These are phyloP conservation scores for Juglanconis oblonga DNA, from an alignment of 2,329 filamentous ascomycete genomes.

Conservation along the genomic window DNA sequence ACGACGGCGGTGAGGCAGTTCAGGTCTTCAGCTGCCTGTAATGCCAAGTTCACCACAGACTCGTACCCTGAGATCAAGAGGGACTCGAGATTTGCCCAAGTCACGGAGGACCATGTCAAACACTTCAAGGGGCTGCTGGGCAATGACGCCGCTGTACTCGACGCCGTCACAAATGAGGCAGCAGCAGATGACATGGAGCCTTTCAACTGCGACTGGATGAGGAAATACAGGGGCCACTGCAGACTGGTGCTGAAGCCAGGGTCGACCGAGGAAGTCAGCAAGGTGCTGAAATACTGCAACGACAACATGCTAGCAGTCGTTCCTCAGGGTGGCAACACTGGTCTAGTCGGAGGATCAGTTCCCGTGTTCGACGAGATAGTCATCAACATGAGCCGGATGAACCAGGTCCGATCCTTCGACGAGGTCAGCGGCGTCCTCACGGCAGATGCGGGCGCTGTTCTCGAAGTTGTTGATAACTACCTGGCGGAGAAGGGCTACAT, in stretches of 20 bases:
- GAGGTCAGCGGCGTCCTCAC: conserved; percentile 88
- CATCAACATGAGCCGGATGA: conserved; percentile 87
- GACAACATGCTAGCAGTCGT: conserved; percentile 88
- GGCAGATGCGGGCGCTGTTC: conserved; percentile 84
- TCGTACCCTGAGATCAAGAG: conserved; percentile 82
- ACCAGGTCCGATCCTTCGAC: conserved; percentile 86
- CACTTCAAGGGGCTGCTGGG: conserved; percentile 82
- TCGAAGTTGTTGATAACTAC: conserved; percentile 85
- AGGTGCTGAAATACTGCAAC: conserved; percentile 92
- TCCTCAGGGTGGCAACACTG: conserved; percentile 95
- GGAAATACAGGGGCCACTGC: conserved; percentile 91
- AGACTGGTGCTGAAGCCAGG: conserved; percentile 83
- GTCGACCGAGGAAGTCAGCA: conserved; percentile 83
- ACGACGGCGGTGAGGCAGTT: conserved; percentile 26
- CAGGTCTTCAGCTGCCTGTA: conserved; percentile 21
- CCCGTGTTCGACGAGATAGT: conserved; percentile 99
- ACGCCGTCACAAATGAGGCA: conserved; percentile 72
- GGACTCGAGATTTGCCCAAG: conserved; percentile 68
- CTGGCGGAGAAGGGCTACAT: conserved; percentile 81
- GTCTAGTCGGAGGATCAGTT: conserved; percentile 90
- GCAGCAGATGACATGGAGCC: conserved; percentile 76
- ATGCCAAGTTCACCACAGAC: conserved; percentile 73
- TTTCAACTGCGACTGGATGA: conserved; percentile 99
- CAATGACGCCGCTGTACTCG: conserved; percentile 74
- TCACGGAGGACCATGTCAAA: conserved; percentile 76